Percentiles rank a stretch among this genome's conserved stretches.
phyloP scores from a whole-genome alignment of 805 yeast genomes.

The Kluyveromyces wickerhamii region DNA sequence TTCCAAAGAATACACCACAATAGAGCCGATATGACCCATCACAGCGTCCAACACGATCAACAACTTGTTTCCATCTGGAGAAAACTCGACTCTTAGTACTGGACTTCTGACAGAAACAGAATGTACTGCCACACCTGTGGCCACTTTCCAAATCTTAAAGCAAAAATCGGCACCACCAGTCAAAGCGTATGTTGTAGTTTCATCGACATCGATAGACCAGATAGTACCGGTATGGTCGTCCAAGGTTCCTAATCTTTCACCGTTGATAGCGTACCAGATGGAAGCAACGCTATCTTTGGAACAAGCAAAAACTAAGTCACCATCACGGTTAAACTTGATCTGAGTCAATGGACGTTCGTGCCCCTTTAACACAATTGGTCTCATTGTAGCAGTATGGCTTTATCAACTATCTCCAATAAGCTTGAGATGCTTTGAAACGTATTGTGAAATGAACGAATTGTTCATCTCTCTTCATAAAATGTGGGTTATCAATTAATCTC shows the following conservation, averaged over 20 bases:
- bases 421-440: no score
- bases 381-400: no score
- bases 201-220: constrained; percentile 86
- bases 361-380: constrained; percentile 74
- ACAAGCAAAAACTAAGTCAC: constrained; percentile 85
- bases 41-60: constrained; percentile 82
- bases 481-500: no score
- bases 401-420: neutral
- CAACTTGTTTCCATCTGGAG: constrained; percentile 60
- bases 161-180: constrained; percentile 91
- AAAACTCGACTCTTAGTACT: constrained; percentile 84
- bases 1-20: constrained; percentile 58
- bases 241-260: constrained; percentile 93
- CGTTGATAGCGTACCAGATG: constrained; percentile 91
- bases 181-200: constrained; percentile 55
- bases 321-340: constrained; percentile 91
- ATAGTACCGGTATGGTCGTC: constrained; percentile 88
- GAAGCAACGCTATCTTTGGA: constrained; percentile 87
- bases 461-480: no score
- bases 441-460: no score
- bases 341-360: constrained; percentile 98
- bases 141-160: constrained; percentile 76
- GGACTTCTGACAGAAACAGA: constrained; percentile 75
- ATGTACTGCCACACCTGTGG: constrained; percentile 66
- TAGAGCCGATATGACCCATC: constrained; percentile 80